These are phyloP conservation scores for Naganishia antarctica DNA, from an alignment of 768 basidiomycete species.

Conservation along the genomic window DNA sequence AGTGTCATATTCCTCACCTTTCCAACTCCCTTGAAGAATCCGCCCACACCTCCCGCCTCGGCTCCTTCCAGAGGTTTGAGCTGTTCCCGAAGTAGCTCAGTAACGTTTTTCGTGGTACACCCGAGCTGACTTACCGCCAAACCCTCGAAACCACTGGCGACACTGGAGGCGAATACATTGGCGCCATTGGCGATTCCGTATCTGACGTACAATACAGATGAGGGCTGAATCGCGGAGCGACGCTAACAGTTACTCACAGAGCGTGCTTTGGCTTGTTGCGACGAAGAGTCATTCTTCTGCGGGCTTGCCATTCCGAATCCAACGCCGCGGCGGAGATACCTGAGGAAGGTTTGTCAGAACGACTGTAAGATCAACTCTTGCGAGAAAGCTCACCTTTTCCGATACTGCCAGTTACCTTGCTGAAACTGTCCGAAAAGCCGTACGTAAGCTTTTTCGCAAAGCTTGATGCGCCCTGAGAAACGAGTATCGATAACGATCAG, in stretches of 20 bases:
- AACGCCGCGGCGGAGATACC: slow-evolving; percentile 89
- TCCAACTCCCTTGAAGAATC: slow-evolving; percentile 97
- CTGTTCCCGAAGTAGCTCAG: slow-evolving; percentile 50
- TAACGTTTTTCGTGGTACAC: slow-evolving; percentile 7
- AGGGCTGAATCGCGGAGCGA: not conserved
- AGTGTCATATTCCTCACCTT: slow-evolving; percentile 62
- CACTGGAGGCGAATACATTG: slow-evolving; percentile 85
- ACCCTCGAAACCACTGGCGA: slow-evolving; percentile 93
- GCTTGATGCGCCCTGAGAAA: slow-evolving; percentile 80
- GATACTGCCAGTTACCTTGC: slow-evolving; percentile 96
- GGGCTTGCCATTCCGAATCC: slow-evolving; percentile 89
- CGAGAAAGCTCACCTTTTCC: slow-evolving; percentile 67
- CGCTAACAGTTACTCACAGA: slow-evolving; percentile 58
- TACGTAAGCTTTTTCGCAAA: slow-evolving; percentile 99
- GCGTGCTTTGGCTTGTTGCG: slow-evolving; percentile 95
- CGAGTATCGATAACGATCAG: not conserved
- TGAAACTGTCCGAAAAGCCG: slow-evolving; percentile 88
- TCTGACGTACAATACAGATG: slow-evolving; percentile 50
- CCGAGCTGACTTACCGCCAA: slow-evolving; percentile 61
- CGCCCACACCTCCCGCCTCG: slow-evolving; percentile 83
- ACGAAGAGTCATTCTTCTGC: slow-evolving; percentile 77
- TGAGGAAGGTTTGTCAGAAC: slow-evolving; percentile 41
- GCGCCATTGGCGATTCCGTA: slow-evolving; percentile 96
- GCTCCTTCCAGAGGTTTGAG: slow-evolving; percentile 97
- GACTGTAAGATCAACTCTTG: no score